A percentile compares a stretch with the other conserved stretches of the same genome.
Conservation (phyloP, 2,329 filamentous ascomycete genomes). For the Aspergillus amoenus region DNA sequence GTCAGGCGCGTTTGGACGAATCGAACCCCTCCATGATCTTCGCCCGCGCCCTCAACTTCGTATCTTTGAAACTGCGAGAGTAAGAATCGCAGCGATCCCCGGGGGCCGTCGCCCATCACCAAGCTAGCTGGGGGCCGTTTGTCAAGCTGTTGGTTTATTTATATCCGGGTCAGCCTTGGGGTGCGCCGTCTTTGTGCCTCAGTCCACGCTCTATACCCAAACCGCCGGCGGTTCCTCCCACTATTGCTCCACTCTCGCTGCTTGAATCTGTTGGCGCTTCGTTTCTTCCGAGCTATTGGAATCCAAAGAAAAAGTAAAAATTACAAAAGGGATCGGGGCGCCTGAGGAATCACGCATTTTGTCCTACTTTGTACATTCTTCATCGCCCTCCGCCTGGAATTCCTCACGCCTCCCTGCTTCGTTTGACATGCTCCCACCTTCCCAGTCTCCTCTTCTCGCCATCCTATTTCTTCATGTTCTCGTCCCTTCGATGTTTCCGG, state of each 20-base stretch:
- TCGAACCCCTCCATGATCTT: slow-evolving; percentile 15
- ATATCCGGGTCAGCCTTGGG: not conserved
- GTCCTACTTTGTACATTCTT: slow-evolving; percentile 22
- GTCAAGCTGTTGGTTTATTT: not conserved
- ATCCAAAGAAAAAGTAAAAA: slow-evolving; percentile 4
- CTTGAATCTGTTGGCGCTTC: slow-evolving; percentile 4
- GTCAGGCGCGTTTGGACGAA: slow-evolving; percentile 13
- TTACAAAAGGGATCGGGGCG: slow-evolving; percentile 1
- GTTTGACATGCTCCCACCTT: slow-evolving; percentile 21
- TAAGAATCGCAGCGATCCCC: not conserved
- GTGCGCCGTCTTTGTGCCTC: not conserved
- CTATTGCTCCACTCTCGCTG: not conserved
- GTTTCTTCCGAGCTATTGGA: slow-evolving; percentile 10
- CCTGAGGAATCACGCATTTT: not conserved
- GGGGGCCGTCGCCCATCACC: slow-evolving; percentile 2
- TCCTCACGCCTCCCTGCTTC: slow-evolving; percentile 8
- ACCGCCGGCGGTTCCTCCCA: not conserved
- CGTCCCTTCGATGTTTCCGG: not conserved
- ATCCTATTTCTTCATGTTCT: slow-evolving; percentile 14
- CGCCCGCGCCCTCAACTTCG: not conserved
- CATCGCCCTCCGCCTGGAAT: slow-evolving; percentile 9
- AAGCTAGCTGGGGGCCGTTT: not conserved
- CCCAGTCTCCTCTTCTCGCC: slow-evolving; percentile 5
- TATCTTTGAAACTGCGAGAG: slow-evolving; percentile 5
- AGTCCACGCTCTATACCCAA: not conserved